phyloP scores from a whole-genome alignment of 257 asterid genomes.

The Nicotiana noctiflora region DNA sequence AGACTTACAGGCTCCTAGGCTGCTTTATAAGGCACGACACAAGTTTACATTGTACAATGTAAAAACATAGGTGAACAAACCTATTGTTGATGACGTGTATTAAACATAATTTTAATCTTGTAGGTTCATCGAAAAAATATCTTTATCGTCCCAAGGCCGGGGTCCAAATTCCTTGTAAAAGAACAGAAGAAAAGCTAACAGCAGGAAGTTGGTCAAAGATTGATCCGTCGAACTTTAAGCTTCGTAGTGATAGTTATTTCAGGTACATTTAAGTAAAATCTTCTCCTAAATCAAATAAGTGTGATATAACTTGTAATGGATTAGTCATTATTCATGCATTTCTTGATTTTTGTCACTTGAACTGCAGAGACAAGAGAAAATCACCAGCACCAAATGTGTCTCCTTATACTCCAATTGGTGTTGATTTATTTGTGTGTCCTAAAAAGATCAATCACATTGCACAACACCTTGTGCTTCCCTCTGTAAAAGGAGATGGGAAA shows the following conservation, averaged over 20 bases:
- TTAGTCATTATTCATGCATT: not conserved
- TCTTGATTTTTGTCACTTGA: conserved; percentile 2
- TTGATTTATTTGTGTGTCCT: conserved; percentile 62
- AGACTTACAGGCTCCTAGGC: no score
- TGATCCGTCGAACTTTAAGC: conserved; percentile 68
- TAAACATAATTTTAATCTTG: conserved; percentile 8
- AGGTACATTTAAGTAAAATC: conserved; percentile 34
- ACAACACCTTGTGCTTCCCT: conserved; percentile 81
- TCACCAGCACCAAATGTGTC: conserved; percentile 53
- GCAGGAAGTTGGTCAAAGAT: conserved; percentile 77
- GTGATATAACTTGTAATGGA: not conserved
- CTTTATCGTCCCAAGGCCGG: conserved; percentile 83
- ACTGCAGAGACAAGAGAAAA: conserved; percentile 88
- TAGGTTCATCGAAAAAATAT: conserved; percentile 61
- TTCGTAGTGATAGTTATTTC: conserved; percentile 84
- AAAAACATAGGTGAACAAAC: no score
- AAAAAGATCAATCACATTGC: conserved; percentile 85
- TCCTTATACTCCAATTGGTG: conserved; percentile 86
- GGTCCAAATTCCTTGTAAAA: conserved; percentile 48
- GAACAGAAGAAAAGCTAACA: conserved; percentile 55
- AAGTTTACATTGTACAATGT: no score
- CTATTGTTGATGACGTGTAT: no score
- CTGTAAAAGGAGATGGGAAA: conserved; percentile 46
- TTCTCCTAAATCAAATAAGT: not conserved
- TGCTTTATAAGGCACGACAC: no score